phyloP scores from a whole-genome alignment of 306 rosid genomes.

The Betula pendula region DNA sequence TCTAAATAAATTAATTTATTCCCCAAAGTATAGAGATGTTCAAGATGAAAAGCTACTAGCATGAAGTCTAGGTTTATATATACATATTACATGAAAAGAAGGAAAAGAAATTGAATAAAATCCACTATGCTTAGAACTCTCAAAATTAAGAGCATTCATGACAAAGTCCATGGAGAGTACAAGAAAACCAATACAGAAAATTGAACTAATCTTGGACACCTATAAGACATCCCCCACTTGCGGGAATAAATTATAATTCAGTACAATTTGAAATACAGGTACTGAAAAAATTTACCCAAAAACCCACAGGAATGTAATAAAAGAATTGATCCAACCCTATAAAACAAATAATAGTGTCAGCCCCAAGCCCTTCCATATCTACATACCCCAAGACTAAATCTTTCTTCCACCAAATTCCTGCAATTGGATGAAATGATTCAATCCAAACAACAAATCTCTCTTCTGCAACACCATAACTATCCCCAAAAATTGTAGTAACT shows the following conservation, averaged over 20 bases:
- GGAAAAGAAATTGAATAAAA: not conserved
- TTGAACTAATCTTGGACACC: slow-evolving; percentile 5
- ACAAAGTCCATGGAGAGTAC: not conserved
- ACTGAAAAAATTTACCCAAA: slow-evolving; percentile 34
- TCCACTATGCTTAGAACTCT: not conserved
- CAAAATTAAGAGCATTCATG: not conserved
- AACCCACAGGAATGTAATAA: slow-evolving; percentile 54
- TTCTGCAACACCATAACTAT: slow-evolving; percentile 27
- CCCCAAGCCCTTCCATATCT: slow-evolving; percentile 51
- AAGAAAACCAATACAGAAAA: not conserved
- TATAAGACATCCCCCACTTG: slow-evolving; percentile 1
- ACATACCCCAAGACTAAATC: slow-evolving; percentile 58
- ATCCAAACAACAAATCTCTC: slow-evolving; percentile 27
- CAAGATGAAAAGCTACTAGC: too few species aligned
- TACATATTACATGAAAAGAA: not conserved
- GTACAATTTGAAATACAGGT: slow-evolving; percentile 38
- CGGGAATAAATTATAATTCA: slow-evolving; percentile 14
- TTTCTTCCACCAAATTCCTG: slow-evolving; percentile 40
- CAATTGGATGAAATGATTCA: slow-evolving; percentile 25
- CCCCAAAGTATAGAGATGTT: too few species aligned
- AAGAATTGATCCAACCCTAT: slow-evolving; percentile 64
- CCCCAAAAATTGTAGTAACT: slow-evolving; percentile 15
- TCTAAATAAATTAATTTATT: too few species aligned
- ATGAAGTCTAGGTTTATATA: not conserved
- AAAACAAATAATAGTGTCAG: slow-evolving; percentile 61